A percentile compares a stretch with the other conserved stretches of the same genome.
These are phyloP conservation scores for Colletotrichum horii DNA, from an alignment of 2,329 filamentous ascomycete species.

Conservation along the genomic window DNA sequence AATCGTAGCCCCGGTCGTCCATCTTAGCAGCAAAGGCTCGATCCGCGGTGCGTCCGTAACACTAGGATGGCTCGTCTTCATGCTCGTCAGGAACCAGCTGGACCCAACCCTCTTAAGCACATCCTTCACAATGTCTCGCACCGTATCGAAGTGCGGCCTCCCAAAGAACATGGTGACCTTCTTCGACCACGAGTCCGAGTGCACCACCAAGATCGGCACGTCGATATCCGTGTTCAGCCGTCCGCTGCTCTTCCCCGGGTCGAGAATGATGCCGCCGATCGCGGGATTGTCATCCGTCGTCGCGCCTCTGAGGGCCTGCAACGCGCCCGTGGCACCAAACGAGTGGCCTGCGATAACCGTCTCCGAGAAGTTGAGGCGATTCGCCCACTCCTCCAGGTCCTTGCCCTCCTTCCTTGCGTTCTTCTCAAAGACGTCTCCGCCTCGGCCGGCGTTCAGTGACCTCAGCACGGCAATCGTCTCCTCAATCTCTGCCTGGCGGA, in stretches of 20 bases:
- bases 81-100: conserved; percentile 59
- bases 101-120: conserved; percentile 48
- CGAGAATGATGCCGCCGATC: conserved; percentile 64
- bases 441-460: conserved; percentile 37
- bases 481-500: conserved; percentile 56
- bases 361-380: conserved; percentile 57
- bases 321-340: conserved; percentile 68
- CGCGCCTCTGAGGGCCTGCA: conserved; percentile 56
- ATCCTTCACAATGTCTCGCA: conserved; percentile 50
- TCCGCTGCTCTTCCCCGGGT: conserved; percentile 70
- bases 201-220: conserved; percentile 65
- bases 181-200: conserved; percentile 70
- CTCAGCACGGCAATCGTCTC: conserved; percentile 45
- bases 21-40: conserved; percentile 63
- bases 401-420: conserved; percentile 48
- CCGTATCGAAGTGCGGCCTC: conserved; percentile 68
- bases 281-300: conserved; percentile 52
- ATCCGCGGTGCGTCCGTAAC: conserved; percentile 72
- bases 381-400: conserved; percentile 53
- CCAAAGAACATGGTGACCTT: conserved; percentile 64
- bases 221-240: conserved; percentile 63
- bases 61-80: conserved; percentile 64
- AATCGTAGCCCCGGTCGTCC: conserved; percentile 66
- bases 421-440: conserved; percentile 47
- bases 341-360: conserved; percentile 68